These are phyloP conservation scores for Phytophthora citricola DNA, from an alignment of 352 stramenopile genomes.

Conservation along the genomic window DNA sequence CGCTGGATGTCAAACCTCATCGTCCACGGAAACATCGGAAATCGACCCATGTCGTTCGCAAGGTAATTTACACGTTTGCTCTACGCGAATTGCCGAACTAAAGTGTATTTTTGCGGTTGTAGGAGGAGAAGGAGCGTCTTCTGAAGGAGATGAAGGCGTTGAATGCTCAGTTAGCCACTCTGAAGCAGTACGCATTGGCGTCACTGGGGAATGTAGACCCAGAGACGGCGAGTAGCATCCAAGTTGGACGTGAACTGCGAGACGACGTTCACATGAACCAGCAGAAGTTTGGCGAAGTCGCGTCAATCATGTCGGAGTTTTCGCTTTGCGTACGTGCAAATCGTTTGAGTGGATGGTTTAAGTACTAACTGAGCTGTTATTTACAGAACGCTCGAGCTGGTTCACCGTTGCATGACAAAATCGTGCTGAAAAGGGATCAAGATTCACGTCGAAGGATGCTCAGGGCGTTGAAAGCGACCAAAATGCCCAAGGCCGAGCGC, in stretches of 20 bases:
- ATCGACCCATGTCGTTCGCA: constrained; percentile 28
- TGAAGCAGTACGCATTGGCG: constrained; percentile 35
- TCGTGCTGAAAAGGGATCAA: constrained; percentile 18
- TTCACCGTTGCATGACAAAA: constrained; percentile 27
- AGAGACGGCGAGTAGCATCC: constrained; percentile 16
- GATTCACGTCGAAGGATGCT: constrained; percentile 21
- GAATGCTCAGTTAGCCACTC: constrained; percentile 29
- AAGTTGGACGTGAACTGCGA: constrained; percentile 27
- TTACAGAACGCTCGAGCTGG: constrained; percentile 25
- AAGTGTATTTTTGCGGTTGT: background rate
- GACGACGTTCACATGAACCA: constrained; percentile 39
- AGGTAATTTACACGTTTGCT: constrained; percentile 5
- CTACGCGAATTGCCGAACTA: too few species aligned
- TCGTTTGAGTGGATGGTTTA: background rate
- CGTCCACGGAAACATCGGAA: constrained; percentile 35
- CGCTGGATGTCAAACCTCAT: background rate
- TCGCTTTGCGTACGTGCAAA: constrained; percentile 20
- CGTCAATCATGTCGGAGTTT: constrained; percentile 44
- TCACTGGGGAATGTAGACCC: constrained; percentile 18
- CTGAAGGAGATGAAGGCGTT: constrained; percentile 33
- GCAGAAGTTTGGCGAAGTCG: constrained; percentile 32
- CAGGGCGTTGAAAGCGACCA: constrained; percentile 29
- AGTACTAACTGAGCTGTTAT: background rate
- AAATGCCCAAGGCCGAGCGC: constrained; percentile 28
- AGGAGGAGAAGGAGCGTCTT: constrained; percentile 46